A percentile compares a stretch with the other conserved stretches of the same genome.
Evolutionary conservation across 495 filamentous ascomycete genomes (phyloP).

Genomic region (Aspergillus indologenus): DNA sequence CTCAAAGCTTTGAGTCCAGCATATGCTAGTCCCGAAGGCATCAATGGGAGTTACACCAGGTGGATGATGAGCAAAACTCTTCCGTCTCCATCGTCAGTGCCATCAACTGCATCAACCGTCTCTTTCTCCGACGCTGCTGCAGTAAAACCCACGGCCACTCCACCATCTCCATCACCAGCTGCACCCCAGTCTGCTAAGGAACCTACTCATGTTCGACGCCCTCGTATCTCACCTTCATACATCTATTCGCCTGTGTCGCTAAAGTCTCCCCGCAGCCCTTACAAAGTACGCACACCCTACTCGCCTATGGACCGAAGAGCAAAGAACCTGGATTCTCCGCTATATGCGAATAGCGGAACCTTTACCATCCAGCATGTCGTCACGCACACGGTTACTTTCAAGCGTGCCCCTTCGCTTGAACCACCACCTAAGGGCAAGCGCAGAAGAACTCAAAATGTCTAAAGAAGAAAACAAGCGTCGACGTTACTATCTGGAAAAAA

Average conservation of each 20-base stretch:
- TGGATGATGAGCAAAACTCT: conserved; percentile 14
- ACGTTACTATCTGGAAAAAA: no score
- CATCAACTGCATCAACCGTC: conserved; percentile 5
- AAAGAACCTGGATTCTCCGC: conserved; percentile 6
- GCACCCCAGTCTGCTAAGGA: conserved; percentile 2
- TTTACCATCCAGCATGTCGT: conserved; percentile 18
- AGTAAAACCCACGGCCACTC: not conserved
- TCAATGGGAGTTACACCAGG: conserved; percentile 11
- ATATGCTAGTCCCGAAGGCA: conserved; percentile 3
- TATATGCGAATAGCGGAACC: not conserved
- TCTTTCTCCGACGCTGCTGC: conserved; percentile 5
- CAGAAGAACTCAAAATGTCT: not conserved
- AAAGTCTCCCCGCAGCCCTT: conserved; percentile 16
- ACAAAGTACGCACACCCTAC: conserved; percentile 12
- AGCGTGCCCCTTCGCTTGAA: conserved; percentile 15
- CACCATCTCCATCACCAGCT: conserved; percentile 1
- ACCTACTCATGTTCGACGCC: conserved; percentile 9
- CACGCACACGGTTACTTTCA: conserved; percentile 18
- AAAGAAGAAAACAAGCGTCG: no score
- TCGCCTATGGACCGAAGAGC: conserved; percentile 7
- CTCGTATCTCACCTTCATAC: conserved; percentile 15
- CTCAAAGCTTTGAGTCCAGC: conserved; percentile 20
- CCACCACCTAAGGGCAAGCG: conserved; percentile 14
- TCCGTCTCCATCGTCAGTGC: conserved; percentile 11
- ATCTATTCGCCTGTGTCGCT: conserved; percentile 1